Evolutionary conservation across 2,329 filamentous ascomycete species (phyloP).

Genomic region (Colletotrichum incanum): DNA sequence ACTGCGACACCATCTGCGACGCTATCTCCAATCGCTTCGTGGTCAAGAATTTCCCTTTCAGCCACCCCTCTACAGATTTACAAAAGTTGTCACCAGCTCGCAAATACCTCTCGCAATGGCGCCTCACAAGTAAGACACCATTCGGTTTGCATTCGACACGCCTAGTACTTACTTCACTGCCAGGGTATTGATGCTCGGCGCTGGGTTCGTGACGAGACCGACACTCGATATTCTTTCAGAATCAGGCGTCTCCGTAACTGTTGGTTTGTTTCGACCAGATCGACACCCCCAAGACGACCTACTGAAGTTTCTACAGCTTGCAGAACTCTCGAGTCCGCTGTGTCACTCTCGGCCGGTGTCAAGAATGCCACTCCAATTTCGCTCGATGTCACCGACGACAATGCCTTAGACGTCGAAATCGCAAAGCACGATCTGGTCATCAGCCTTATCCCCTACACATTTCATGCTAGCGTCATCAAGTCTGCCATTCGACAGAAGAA

Average conservation of each 20-base stretch:
- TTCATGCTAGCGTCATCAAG: conserved; percentile 92
- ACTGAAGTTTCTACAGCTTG: conserved; percentile 72
- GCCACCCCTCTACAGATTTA: background rate
- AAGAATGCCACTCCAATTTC: conserved; percentile 82
- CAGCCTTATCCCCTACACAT: conserved; percentile 90
- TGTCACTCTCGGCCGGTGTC: conserved; percentile 81
- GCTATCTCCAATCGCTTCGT: conserved; percentile 1
- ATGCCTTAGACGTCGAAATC: conserved; percentile 86
- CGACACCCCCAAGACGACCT: background rate
- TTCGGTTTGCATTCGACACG: background rate
- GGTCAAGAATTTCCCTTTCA: background rate
- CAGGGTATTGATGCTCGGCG: conserved; percentile 60
- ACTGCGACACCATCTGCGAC: background rate
- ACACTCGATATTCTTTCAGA: conserved; percentile 75
- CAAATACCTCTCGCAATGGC: conserved; percentile 7
- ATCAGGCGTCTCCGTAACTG: conserved; percentile 73
- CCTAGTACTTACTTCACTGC: background rate
- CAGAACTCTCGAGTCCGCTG: conserved; percentile 82
- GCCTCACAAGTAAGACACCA: conserved; percentile 15
- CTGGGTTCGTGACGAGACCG: conserved; percentile 74
- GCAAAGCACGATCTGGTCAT: conserved; percentile 85
- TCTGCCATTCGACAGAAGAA: conserved; percentile 93
- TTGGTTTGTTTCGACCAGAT: conserved; percentile 63
- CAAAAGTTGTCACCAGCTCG: background rate
- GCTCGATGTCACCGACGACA: conserved; percentile 84